Evolutionary conservation across 805 yeast species (phyloP), one percentile per base, ranked within the genome.

Genomic region (Candida ponderosae): DNA sequence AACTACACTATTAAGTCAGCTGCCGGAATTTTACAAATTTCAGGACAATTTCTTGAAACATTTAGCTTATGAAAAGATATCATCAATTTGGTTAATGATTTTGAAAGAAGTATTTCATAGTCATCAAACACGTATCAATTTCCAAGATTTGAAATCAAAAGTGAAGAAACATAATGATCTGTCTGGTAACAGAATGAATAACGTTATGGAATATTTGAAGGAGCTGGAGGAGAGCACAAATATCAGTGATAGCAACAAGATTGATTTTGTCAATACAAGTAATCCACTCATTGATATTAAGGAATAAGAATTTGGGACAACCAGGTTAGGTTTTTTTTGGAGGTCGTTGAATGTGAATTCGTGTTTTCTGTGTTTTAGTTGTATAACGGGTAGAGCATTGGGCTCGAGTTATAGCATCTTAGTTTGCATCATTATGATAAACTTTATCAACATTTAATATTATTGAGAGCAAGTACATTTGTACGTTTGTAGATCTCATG

Each of bases 21-120:
- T 83, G 36, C 95, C 95, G 7, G 67, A 66, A 31, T 86, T 88
- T 63, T 50, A 74, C 32, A 74, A 75, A 29, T 42, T 53, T 11
- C 64, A 51, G 10, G 57, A 70, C 47, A 70, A 70, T 47, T 55
- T 57, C 23, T 57, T 57, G 42, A 68, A 64, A 42, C 50, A 51
- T 38, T 59, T 72, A 50, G 81, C 83, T 5, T 79, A 74, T 52
- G 79, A 74, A 44, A 83, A 79, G 53, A 61, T 79, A 14, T 65
- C 74, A 15, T 66, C 70, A 36, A 76, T 79, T 4, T 76, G 82
- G 82, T 52, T 70, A 20, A 60, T 68, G 14, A 68, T 66, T 18
- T 54, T 74, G 31, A 61, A 56, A 18, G 66, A 63, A 28, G 37
- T 48, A 24, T 44, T 44, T 14, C 37, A 42, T 21, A 36, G 27